These are phyloP conservation scores for Acmispon strigosus DNA, from an alignment of 306 rosid species.

Conservation along the genomic window DNA sequence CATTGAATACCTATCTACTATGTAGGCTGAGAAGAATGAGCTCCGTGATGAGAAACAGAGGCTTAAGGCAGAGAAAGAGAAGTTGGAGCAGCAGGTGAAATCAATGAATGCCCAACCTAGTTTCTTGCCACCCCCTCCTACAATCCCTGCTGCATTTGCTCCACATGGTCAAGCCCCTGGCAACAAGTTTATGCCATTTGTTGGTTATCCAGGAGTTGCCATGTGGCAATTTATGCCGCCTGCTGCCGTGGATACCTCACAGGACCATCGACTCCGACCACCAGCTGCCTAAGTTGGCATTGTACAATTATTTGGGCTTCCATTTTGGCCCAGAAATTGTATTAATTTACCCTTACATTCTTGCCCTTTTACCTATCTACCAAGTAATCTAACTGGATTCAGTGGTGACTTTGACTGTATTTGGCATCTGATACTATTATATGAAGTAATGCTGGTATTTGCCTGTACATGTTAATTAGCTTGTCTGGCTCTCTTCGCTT, in stretches of 20 bases:
- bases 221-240: constrained; percentile 99
- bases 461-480: constrained; percentile 65
- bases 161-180: constrained; percentile 84
- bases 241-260: constrained; percentile 88
- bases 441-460: constrained; percentile 49
- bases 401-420: constrained; percentile 21
- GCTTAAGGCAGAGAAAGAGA: constrained; percentile 86
- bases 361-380: constrained; percentile 27
- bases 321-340: constrained; percentile 34
- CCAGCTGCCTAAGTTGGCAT: constrained; percentile 75
- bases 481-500: constrained; percentile 23
- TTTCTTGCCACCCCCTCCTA: constrained; percentile 66
- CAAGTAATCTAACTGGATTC: constrained; percentile 43
- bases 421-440: constrained; percentile 34
- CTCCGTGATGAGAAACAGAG: constrained; percentile 93
- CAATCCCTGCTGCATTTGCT: constrained; percentile 81
- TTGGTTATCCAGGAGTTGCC: constrained; percentile 85
- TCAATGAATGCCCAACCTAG: constrained; percentile 67
- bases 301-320: constrained; percentile 38
- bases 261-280: constrained; percentile 96
- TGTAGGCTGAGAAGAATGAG: constrained; percentile 85
- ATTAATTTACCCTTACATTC: constrained; percentile 27
- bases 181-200: constrained; percentile 82
- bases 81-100: constrained; percentile 79
- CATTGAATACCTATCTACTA: background rate